Base-by-base conservation (phyloP, 257 asterid genomes). In the Leptodermis oblonga region DNA sequence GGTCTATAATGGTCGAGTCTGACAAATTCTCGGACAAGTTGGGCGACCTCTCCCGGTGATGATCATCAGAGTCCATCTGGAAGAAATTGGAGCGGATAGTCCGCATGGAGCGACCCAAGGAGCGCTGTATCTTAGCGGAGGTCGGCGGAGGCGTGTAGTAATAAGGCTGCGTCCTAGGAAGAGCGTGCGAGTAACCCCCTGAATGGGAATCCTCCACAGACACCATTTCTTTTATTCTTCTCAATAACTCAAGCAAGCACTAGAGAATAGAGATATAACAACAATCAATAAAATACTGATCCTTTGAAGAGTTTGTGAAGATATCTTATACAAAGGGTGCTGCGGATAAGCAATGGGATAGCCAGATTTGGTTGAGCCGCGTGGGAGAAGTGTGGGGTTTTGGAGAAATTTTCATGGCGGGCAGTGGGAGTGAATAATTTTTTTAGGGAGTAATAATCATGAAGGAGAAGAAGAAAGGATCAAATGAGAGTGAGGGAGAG, bases 1-100 rank as follows among this genome's bases (percentile, higher is more conserved):
- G 78, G 81, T 90, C 97, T 48, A 74, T 60, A 49, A 89, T 78
- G 17, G 81, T 85, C 42, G 98, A 85, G 79, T 90, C 97, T 20
- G 96, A 80, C 42, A 89, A 84, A 67, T 83, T 79, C 63, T 85
- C 89, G 1, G 91, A 81, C 0, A 78, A 70, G 53, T 74, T 67
- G 1, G 76, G 30, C 31, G 88, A 80, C 31, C 37, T 60, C 9
- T 77, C 69, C 22, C 81, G 73, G n/a, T 66, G 78, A 1, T 18
- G 53, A 51, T 14, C 63, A 28, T 59, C 43, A 23, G 58, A 67
- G 33, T 81, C 83, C 65, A 74, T 13, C 69, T 46, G 80, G 87
- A 72, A 92, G 60, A 90, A 59, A 69, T 68, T 92, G 65, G 98
- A 81, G 58, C 85, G 82, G 71, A 83, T 68, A n/a, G 87, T 83